Evolutionary conservation across 768 basidiomycete species (phyloP), one percentile per base, ranked within the genome.

Genomic region (Mycena leptocephala): DNA sequence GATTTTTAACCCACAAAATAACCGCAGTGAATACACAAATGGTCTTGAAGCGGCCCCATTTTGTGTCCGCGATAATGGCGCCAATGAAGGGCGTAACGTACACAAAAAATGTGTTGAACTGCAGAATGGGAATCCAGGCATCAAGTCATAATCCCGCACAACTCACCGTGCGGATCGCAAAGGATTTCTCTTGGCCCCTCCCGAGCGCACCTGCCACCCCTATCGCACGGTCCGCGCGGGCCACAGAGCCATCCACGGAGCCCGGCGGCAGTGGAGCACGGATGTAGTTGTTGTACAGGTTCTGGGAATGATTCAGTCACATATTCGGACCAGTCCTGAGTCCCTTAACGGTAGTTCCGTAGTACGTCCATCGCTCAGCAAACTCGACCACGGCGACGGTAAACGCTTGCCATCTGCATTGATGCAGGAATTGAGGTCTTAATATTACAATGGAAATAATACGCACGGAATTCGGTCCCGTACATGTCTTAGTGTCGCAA

Each of bases 81-180:
- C n/a, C n/a, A n/a, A n/a, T n/a, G n/a, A n/a, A n/a, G n/a, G n/a
- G n/a, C n/a, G n/a, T n/a, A n/a, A n/a, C n/a, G n/a, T n/a, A n/a
- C n/a, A n/a, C n/a, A n/a, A n/a, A n/a, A n/a, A n/a, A n/a, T n/a
- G 85, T 85, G 84, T 90, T 90, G 83, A 89, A 90, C 85, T 87
- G 75, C 3, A 13, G 56, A 22, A 53, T 53, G 51, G 28, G 22
- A n/a, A 26, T 53, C n/a, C 26, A 53, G 28, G n/a, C 8, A 56
- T 28, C 14, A 53, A 11, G 22, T n/a, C n/a, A n/a, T n/a, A n/a
- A n/a, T n/a, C n/a, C n/a, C n/a, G n/a, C n/a, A n/a, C n/a, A n/a
- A 56, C 82, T 24, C 43, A 82, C 85, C 68, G 81, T 83, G 72
- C 85, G 81, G 61, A 91, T 82, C 62, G 89, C 88, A 68, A 89